phyloP scores from a whole-genome alignment of 192 early-diverging fungal species.

The Rhizoclosmatium sp. region DNA sequence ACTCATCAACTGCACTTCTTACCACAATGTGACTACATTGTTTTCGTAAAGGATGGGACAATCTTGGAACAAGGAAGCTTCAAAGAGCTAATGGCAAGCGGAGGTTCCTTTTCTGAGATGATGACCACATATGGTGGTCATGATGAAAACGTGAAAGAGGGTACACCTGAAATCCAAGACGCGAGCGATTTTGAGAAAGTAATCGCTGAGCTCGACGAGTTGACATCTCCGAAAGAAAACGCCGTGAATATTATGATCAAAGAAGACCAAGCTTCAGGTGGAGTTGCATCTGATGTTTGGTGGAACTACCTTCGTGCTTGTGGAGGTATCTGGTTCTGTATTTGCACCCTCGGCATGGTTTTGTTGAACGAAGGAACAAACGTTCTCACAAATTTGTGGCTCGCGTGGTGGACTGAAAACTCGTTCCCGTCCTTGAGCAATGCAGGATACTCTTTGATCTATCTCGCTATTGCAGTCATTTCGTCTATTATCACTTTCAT shows the following conservation, averaged over 20 bases:
- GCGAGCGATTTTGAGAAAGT: background rate
- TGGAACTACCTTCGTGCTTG: constrained; percentile 73
- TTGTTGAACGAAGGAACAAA: constrained; percentile 60
- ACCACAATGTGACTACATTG: constrained; percentile 64
- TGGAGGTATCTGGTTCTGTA: constrained; percentile 57
- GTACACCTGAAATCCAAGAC: background rate
- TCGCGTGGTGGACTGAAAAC: constrained; percentile 48
- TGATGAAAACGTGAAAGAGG: background rate
- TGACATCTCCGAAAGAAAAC: background rate
- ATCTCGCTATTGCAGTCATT: constrained; percentile 66
- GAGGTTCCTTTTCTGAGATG: constrained; percentile 22
- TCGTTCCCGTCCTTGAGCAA: constrained; percentile 46
- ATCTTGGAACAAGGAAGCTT: constrained; percentile 68
- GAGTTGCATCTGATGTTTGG: constrained; percentile 73
- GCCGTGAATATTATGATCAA: constrained; percentile 61
- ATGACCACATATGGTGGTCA: constrained; percentile 21
- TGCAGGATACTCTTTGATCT: constrained; percentile 68
- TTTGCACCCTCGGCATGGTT: constrained; percentile 55
- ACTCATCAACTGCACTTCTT: constrained; percentile 74
- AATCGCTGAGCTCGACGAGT: background rate
- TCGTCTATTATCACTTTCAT: constrained; percentile 63
- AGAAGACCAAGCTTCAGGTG: constrained; percentile 78
- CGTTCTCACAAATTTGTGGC: constrained; percentile 62
- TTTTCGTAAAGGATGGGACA: constrained; percentile 67
- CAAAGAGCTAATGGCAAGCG: constrained; percentile 56